Base-by-base conservation (phyloP, 805 yeast genomes). In the Sugiyamaella marilandica region DNA sequence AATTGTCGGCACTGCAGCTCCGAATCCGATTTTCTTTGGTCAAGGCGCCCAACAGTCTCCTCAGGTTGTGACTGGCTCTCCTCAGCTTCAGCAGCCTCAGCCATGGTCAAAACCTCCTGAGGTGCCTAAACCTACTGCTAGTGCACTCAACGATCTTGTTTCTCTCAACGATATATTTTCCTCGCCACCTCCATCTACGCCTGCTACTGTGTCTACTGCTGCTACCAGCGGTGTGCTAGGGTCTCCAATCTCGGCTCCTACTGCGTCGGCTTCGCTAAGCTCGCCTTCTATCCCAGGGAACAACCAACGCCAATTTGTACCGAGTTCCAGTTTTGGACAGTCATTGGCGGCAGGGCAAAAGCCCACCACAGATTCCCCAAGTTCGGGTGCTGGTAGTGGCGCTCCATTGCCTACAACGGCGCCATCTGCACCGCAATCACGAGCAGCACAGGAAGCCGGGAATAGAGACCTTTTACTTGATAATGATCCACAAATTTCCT, bases 311-410 rank as follows among this genome's bases (percentile, higher is more conserved):
- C 55, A 69, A 43, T 92, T 91, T 70, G 85, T 80, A 50, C 97
- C 97, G 34, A 77, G 90, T 14, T 89, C 97, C 0, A 70, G 78
- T 10, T 92, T 91, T 74, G 98, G 98, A 32, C 96, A 86, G 70
- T 77, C 78, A 34, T 75, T 91, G 50, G 69, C 74, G 26, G 70
- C 66, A 43, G 37, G 32, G n/a, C 47, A 45, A 18, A 14, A 29
- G 10, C 47, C 29, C 2, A 5, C 21, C 7, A 41, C 49, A n/a
- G 49, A 55, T 24, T 56, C 57, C 41, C 54, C 59, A 10, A 45
- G 64, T 5, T 54, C 62, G 19, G 51, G 56, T 35, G 55, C 60
- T 82, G 83, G 63, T 10, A 55, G 55, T 2, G 60, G 60, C 43
- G 50, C 51, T 13, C 41, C 56, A 7, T 51, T 52, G 35, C 26